These are phyloP conservation scores for Pseudofabraea citricarpa DNA, from an alignment of 2,329 filamentous ascomycete genomes.

Conservation along the genomic window DNA sequence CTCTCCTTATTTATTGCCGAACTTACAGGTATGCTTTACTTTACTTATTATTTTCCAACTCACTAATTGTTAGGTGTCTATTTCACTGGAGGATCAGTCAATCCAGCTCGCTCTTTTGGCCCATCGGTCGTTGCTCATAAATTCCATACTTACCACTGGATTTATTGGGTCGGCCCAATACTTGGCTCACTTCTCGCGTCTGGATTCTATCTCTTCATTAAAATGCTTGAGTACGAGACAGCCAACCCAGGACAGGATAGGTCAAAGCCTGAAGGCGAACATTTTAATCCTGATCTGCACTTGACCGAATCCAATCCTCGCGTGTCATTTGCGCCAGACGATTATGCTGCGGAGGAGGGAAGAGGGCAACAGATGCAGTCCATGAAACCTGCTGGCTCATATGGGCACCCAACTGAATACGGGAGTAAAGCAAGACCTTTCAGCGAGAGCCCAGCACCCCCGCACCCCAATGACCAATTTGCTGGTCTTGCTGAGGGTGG, in stretches of 20 bases:
- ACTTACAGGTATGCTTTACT: constrained; percentile 28
- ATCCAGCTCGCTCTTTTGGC: constrained; percentile 41
- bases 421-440: constrained; percentile 9
- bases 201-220: constrained; percentile 45
- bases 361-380: too few relatives aligned
- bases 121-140: constrained; percentile 37
- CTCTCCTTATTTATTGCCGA: constrained; percentile 41
- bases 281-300: constrained; percentile 14
- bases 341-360: constrained; percentile 11
- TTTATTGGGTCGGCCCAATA: constrained; percentile 47
- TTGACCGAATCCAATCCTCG: constrained; percentile 2
- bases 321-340: constrained; percentile 13
- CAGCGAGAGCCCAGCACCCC: constrained; percentile 11
- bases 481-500: constrained; percentile 8
- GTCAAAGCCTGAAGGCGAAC: constrained; percentile 10
- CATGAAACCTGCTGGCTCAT: not conserved
- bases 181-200: constrained; percentile 44
- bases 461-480: constrained; percentile 20
- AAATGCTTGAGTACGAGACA: constrained; percentile 47
- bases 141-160: constrained; percentile 42
- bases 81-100: constrained; percentile 44
- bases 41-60: not conserved
- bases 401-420: constrained; percentile 10
- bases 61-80: constrained; percentile 31
- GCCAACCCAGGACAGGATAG: constrained; percentile 29